Evolutionary conservation across 164 flowering plant genomes (phyloP), one percentile per base, ranked within the genome.

Genomic region (Warburgia ugandensis): DNA sequence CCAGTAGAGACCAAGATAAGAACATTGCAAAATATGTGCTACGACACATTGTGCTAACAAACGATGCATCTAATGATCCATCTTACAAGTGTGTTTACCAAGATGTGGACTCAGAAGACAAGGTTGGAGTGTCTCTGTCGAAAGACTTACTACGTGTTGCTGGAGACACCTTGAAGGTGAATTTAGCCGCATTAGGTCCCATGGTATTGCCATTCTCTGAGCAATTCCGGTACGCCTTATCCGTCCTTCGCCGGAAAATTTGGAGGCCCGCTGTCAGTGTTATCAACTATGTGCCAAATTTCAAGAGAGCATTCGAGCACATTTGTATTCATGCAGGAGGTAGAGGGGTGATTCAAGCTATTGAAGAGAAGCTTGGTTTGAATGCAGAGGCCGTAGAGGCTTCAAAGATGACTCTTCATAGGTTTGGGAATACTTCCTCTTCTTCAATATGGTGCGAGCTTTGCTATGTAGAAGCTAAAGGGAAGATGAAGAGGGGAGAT

Each of bases 361-460:
- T 47, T 17, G 54, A 46, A 33, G 30, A 61, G 14, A 61, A 12
- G 10, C 41, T 61, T 1, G 14, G 59, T 4, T 36, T 61, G n/a
- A 21, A 27, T 17, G 45, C 46, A 4, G 48, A 30, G 32, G 52
- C 54, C 6, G 53, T 35, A 5, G 65, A 61, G 32, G 31, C 59
- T 2, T 47, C 59, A 1, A 61, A 43, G 48, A 61, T 61, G n/a
- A n/a, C n/a, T n/a, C n/a, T n/a, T n/a, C n/a, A n/a, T n/a, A n/a
- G n/a, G n/a, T n/a, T n/a, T n/a, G 65, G 65, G 2, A 61, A 61
- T 19, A 61, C 65, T 9, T 54, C 65, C 1, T 39, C 59, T 5
- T 61, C 65, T 12, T 54, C 65, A 0, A 14, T 61, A 36, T 61
- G 65, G 65, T 61, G 54, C 10, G 59, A 61, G 48, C 54, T 61